Conservation (phyloP, 208 protist genomes). For the Lotmaria passim region DNA sequence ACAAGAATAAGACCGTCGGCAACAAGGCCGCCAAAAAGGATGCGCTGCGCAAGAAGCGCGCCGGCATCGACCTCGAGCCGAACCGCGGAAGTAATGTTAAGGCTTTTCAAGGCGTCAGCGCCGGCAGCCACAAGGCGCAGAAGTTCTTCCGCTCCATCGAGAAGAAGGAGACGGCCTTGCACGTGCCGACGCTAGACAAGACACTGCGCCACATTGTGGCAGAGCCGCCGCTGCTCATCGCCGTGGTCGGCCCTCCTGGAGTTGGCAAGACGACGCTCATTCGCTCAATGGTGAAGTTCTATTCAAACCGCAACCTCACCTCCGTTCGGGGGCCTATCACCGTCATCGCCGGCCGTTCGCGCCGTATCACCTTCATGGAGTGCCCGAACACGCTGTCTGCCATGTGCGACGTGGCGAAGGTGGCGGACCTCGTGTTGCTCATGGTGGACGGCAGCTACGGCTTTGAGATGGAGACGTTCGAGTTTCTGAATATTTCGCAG, state of each 20-base stretch:
- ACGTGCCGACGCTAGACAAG: constrained; percentile 88
- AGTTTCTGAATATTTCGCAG: constrained; percentile 99
- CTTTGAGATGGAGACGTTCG: constrained; percentile 99
- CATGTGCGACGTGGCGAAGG: constrained; percentile 99
- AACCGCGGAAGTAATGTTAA: constrained; percentile 92
- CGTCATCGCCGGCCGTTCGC: constrained; percentile 92
- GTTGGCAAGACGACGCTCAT: constrained; percentile 98
- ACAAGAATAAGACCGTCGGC: constrained; percentile 88
- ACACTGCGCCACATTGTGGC: constrained; percentile 80
- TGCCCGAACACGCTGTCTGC: constrained; percentile 97
- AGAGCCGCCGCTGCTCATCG: constrained; percentile 96
- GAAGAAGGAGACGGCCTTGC: constrained; percentile 84
- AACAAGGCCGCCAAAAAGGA: constrained; percentile 90
- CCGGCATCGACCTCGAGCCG: constrained; percentile 88
- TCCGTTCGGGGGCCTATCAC: constrained; percentile 97
- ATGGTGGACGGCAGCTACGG: constrained; percentile 98
- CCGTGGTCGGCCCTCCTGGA: constrained; percentile 96
- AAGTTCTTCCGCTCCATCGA: constrained; percentile 85
- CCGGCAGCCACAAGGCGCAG: constrained; percentile 80
- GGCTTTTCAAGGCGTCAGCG: constrained; percentile 86
- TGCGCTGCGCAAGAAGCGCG: constrained; percentile 85
- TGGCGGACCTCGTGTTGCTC: constrained; percentile 97
- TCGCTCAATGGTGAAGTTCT: constrained; percentile 98
- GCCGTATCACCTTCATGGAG: constrained; percentile 98
- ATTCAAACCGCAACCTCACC: constrained; percentile 94